Evolutionary conservation across 148 eudicot genomes (phyloP), one percentile per base, ranked within the genome.

Genomic region (Silene conica): DNA sequence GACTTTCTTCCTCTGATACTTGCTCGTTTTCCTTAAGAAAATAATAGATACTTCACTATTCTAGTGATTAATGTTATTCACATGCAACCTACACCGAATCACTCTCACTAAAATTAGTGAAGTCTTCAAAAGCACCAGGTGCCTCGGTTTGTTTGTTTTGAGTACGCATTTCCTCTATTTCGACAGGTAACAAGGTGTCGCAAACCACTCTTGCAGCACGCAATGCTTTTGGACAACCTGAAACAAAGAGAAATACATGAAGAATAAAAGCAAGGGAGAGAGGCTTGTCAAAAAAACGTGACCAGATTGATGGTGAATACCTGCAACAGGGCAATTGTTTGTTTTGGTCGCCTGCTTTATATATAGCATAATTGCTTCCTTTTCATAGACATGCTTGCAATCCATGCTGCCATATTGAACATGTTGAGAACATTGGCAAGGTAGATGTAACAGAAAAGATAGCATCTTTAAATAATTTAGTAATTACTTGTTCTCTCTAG

Each of bases 301-400:
- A 14, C 55, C 55, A 50, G 9, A 50, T 50, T 13, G 55, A 50
- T 50, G 16, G 14, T 89, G 79, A 73, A 50, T 50, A 50, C 55
- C 55, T 50, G 55, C 55, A 12, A 50, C 55, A 12, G 55, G 55
- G 55, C 55, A 50, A 3, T 50, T 13, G 16, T 50, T 50, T 50
- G 55, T 7, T 50, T 50, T 50, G 9, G 55, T 50, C 12, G 4
- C 16, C 16, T 4, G 9, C 78, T 54, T 87, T 31, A 91, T 77
- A 69, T 76, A 73, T 6, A 61, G 84, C 83, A 85, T 58, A 69
- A 93, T 83, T 67, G 90, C 81, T 73, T 72, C 50, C 84, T 86
- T 84, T 61, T 90, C 98, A 80, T 86, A 94, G 75, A 91, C 74
- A 78, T 91, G 98, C 85, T 88, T 94, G 93, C 98, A 94, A 81